Percentiles rank a stretch among this genome's conserved stretches.
phyloP scores from a whole-genome alignment of 179 eudicot genomes.

The Drosera spatulata region DNA sequence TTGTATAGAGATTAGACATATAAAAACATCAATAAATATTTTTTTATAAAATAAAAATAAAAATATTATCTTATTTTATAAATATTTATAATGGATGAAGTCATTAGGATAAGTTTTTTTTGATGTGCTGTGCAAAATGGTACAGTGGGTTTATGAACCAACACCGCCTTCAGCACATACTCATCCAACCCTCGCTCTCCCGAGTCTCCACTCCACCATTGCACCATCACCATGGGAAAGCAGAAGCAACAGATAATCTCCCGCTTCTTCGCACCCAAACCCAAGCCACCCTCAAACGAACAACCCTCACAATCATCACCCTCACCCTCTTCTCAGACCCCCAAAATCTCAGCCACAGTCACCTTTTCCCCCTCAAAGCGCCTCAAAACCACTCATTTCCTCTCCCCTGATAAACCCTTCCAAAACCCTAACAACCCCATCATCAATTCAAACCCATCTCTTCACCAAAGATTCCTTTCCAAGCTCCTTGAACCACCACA shows the following conservation, averaged over 20 bases:
- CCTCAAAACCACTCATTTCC: constrained; percentile 37
- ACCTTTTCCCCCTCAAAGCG: constrained; percentile 73
- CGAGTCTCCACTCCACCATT: neutral
- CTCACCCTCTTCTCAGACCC: constrained; percentile 42
- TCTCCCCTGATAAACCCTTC: constrained; percentile 25
- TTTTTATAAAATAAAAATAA: too few relatives aligned
- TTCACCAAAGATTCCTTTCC: constrained; percentile 33
- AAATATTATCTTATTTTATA: too few relatives aligned
- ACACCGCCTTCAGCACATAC: too few relatives aligned
- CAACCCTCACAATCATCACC: constrained; percentile 15
- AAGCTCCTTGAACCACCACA: constrained; percentile 35
- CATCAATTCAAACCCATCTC: constrained; percentile 20
- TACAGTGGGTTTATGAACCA: too few relatives aligned
- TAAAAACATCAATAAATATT: too few relatives aligned
- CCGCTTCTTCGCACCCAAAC: constrained; percentile 81
- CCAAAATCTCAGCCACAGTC: constrained; percentile 66
- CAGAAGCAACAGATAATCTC: constrained; percentile 84
- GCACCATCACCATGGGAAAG: constrained; percentile 39
- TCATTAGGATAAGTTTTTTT: too few relatives aligned
- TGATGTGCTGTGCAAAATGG: too few relatives aligned
- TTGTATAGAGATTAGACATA: too few relatives aligned
- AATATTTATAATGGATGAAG: too few relatives aligned
- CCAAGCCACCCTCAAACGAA: constrained; percentile 17
- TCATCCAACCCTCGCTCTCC: too few relatives aligned
- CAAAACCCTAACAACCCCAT: constrained; percentile 26